Percentiles rank a stretch among this genome's conserved stretches.
Conservation (phyloP, 768 basidiomycete genomes). For the Podaxis carcinomalis region DNA sequence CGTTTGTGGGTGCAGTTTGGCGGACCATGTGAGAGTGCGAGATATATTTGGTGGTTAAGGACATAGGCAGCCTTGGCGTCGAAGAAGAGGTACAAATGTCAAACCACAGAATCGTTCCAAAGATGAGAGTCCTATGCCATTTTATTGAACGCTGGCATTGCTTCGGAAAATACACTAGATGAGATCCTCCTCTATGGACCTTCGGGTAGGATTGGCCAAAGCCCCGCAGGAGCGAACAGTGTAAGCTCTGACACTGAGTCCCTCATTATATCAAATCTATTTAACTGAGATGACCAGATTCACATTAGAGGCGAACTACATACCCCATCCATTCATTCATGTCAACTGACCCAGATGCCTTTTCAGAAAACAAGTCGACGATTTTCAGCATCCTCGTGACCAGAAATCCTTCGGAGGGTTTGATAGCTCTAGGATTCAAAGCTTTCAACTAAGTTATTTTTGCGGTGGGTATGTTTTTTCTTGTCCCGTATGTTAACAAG, state of each 20-base stretch:
- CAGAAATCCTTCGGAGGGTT: constrained; percentile 40
- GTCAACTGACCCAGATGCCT: constrained; percentile 22
- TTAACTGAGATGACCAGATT: not conserved
- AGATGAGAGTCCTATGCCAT: not conserved
- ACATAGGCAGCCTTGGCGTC: constrained; percentile 18
- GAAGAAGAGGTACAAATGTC: constrained; percentile 18
- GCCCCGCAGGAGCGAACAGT: not conserved
- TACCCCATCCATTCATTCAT: constrained; percentile 31
- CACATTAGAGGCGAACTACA: not conserved
- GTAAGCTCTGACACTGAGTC: constrained; percentile 31
- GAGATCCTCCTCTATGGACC: constrained; percentile 20
- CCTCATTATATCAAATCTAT: constrained; percentile 34
- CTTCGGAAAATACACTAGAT: constrained; percentile 37
- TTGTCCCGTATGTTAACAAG: constrained; percentile 35
- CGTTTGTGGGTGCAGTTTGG: constrained; percentile 44
- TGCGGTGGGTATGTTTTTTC: constrained; percentile 39
- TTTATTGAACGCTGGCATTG: constrained; percentile 8
- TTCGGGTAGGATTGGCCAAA: not conserved
- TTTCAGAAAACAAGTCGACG: constrained; percentile 28
- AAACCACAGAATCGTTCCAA: constrained; percentile 11
- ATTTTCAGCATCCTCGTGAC: constrained; percentile 34
- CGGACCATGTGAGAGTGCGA: constrained; percentile 39
- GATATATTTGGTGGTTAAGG: constrained; percentile 17
- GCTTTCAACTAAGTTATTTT: constrained; percentile 47
- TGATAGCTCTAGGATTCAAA: constrained; percentile 40